These are phyloP conservation scores for Fusarium nisikadoi DNA, from an alignment of 2,329 filamentous ascomycete species.

Conservation along the genomic window DNA sequence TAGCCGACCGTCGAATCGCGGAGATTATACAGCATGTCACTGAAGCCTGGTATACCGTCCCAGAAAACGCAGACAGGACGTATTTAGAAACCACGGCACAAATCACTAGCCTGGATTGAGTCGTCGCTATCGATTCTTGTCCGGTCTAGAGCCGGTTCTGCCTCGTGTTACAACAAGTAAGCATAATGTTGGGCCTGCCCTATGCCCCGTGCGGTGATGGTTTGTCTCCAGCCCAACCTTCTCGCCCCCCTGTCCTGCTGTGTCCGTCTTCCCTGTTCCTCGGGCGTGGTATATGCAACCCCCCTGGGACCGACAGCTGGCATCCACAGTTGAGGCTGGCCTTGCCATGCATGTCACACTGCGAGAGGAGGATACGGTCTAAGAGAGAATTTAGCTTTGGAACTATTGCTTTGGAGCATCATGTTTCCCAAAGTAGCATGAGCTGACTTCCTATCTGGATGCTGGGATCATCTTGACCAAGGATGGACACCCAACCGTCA, in stretches of 20 bases:
- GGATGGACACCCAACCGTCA: not conserved
- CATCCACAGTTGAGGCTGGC: constrained; percentile 37
- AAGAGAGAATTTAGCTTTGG: constrained; percentile 30
- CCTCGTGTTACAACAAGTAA: constrained; percentile 15
- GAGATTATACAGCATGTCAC: constrained; percentile 20
- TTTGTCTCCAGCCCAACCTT: not conserved
- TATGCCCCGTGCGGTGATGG: constrained; percentile 7
- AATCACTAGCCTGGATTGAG: not conserved
- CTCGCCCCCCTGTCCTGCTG: not conserved
- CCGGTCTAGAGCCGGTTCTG: not conserved
- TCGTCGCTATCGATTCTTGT: not conserved
- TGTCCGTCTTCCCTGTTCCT: constrained; percentile 2
- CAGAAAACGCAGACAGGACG: not conserved
- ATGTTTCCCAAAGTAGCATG: constrained; percentile 30
- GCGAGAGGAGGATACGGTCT: not conserved
- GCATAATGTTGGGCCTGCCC: constrained; percentile 19
- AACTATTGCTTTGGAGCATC: constrained; percentile 25
- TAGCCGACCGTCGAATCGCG: constrained; percentile 17
- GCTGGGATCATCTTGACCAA: not conserved
- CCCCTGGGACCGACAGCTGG: constrained; percentile 20
- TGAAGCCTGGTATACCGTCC: not conserved
- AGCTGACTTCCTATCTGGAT: constrained; percentile 33
- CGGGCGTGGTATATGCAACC: constrained; percentile 20
- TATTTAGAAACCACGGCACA: constrained; percentile 20
- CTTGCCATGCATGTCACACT: constrained; percentile 31